These are phyloP conservation scores for Erodium maritimum DNA, from an alignment of 345 rosid species.

Conservation along the genomic window DNA sequence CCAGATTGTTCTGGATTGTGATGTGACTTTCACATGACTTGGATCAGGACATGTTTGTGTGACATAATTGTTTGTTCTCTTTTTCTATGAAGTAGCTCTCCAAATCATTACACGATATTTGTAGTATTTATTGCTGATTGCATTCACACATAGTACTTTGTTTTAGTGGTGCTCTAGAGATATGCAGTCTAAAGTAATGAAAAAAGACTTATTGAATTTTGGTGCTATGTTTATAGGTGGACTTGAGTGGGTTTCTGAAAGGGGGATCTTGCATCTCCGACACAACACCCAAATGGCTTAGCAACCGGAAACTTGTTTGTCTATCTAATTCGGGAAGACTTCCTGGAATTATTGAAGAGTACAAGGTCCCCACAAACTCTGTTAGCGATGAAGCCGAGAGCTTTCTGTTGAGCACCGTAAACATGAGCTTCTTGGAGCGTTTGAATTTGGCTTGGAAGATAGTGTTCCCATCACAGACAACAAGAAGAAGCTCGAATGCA, in stretches of 20 bases:
- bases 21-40: too few species aligned
- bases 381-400: slow-evolving; percentile 50
- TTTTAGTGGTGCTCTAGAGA: too few species aligned
- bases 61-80: not conserved
- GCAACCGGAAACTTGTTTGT: slow-evolving; percentile 14
- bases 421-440: slow-evolving; percentile 79
- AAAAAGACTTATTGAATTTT: not conserved
- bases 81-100: too few species aligned
- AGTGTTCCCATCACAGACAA: slow-evolving; percentile 63
- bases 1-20: too few species aligned
- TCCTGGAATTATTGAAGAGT: slow-evolving; percentile 42
- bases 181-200: too few species aligned
- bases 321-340: slow-evolving; percentile 17
- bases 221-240: slow-evolving; percentile 29
- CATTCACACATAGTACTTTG: too few species aligned
- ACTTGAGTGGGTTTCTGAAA: slow-evolving; percentile 28
- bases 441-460: slow-evolving; percentile 87
- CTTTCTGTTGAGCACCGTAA: slow-evolving; percentile 58
- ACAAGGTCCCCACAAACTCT: slow-evolving; percentile 41
- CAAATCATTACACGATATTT: not conserved
- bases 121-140: not conserved
- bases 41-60: not conserved
- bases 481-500: slow-evolving; percentile 79
- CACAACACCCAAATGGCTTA: slow-evolving; percentile 26
- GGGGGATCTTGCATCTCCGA: slow-evolving; percentile 23